A percentile compares a stretch with the other conserved stretches of the same genome.
Conservation (phyloP, 768 basidiomycete species). For the Chlorophyllum brunneum region DNA sequence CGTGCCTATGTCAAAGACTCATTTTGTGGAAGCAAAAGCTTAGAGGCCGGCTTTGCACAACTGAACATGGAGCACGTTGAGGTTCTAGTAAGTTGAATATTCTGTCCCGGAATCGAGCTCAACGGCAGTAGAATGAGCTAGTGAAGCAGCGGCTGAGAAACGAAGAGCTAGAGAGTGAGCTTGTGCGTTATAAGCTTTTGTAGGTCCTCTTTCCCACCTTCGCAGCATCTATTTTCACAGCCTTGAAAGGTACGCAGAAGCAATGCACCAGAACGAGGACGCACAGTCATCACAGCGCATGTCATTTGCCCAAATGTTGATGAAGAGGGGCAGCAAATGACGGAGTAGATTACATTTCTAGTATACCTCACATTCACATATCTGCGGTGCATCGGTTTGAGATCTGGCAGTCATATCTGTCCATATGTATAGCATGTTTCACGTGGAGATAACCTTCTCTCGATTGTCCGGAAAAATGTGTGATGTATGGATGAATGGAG, state of each 20-base stretch:
- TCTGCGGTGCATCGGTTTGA: too few species aligned
- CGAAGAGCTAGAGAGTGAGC: slow-evolving; percentile 90
- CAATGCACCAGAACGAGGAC: slow-evolving; percentile 74
- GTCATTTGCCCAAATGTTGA: slow-evolving; percentile 45
- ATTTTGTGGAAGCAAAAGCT: slow-evolving; percentile 53
- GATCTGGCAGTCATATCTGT: too few species aligned
- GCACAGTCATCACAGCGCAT: slow-evolving; percentile 64
- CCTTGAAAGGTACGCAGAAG: slow-evolving; percentile 54
- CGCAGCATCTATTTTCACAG: background rate
- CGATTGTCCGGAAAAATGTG: too few species aligned
- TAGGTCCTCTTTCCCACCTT: slow-evolving; percentile 34
- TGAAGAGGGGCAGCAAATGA: slow-evolving; percentile 36
- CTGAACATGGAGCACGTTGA: slow-evolving; percentile 82
- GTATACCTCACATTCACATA: slow-evolving; percentile 2
- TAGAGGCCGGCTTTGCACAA: slow-evolving; percentile 77
- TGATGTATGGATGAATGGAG: too few species aligned
- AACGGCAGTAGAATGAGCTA: slow-evolving; percentile 68
- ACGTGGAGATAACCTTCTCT: too few species aligned
- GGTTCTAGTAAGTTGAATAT: slow-evolving; percentile 47
- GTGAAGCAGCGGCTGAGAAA: slow-evolving; percentile 85
- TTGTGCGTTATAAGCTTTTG: slow-evolving; percentile 93
- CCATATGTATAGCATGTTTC: too few species aligned
- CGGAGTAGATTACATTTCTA: background rate
- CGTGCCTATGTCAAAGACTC: background rate
- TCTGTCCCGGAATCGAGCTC: background rate